These are phyloP conservation scores for Aspergillus sp. DNA, from an alignment of 2,329 filamentous ascomycete species.

Conservation along the genomic window DNA sequence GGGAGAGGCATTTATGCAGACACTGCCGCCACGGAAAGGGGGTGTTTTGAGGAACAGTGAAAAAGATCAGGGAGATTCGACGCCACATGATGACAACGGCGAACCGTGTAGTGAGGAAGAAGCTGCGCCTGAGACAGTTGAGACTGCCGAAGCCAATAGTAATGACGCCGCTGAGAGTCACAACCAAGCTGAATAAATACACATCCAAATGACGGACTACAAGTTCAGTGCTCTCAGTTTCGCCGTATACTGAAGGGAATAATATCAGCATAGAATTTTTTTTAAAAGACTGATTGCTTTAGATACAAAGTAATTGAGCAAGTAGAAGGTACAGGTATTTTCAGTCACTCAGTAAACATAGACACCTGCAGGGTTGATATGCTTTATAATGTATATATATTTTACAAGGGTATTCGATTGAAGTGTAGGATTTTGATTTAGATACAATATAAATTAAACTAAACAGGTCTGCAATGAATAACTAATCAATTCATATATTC, in stretches of 20 bases:
- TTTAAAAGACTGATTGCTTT: too few species aligned
- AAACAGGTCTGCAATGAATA: too few species aligned
- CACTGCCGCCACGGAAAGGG: conserved; percentile 89
- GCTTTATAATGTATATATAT: too few species aligned
- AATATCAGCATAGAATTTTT: too few species aligned
- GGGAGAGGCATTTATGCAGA: conserved; percentile 82
- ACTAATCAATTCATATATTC: too few species aligned
- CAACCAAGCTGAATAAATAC: neutral
- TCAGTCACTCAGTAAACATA: too few species aligned
- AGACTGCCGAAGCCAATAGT: conserved; percentile 5
- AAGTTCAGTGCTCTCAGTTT: neutral
- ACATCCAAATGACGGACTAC: neutral
- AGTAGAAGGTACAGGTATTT: too few species aligned
- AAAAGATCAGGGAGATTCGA: conserved; percentile 7
- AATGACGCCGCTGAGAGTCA: neutral
- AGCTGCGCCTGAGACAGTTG: conserved; percentile 8
- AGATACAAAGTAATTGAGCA: too few species aligned
- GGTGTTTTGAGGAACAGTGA: conserved; percentile 58
- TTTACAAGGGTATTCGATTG: too few species aligned
- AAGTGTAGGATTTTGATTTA: too few species aligned
- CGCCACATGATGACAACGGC: conserved; percentile 25
- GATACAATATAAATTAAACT: too few species aligned
- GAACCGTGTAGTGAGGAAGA: conserved; percentile 12
- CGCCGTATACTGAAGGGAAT: neutral
- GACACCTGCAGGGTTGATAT: too few species aligned